Base-by-base conservation (phyloP, 192 early-diverging fungal genomes). In the Umbelopsis isabellina region DNA sequence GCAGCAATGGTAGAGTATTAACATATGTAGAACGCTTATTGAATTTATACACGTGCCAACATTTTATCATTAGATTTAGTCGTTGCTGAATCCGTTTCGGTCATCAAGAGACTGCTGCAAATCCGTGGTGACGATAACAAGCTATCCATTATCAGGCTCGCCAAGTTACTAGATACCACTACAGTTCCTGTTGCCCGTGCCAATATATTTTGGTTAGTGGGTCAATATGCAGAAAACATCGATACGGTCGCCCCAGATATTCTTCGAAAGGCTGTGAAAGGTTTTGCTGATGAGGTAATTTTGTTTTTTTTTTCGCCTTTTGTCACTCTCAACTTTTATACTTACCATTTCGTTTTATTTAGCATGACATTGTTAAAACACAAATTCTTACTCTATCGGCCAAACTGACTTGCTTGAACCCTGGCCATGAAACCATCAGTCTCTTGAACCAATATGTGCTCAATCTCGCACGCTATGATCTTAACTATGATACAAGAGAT, bases 401-500 rank as follows among this genome's bases (percentile, higher is more conserved):
- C 4, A 92, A 94, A 73, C 73, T 95, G 8, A 69, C 82, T n/a
- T 83, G 78, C 49, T 58, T 82, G 30, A 74, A 85, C 49, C 78
- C 80, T n/a, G 64, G 53, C 21, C 72, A 85, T 44, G 52, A 80
- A 25, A 86, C 79, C 0, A 66, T 87, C 45, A 69, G 69, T 6
- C 74, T 80, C 1, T 69, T 95, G 21, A 85, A 91, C 46, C 83
- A 89, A 49, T 94, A 96, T 78, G 74, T 94, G 33, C 87, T 96
- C 50, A 89, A 94, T 46, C 78, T 99, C 68, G 95, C 96, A 2
- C 80, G 92, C n/a, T 97, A 91, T 72, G 98, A 99, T 78, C 77
- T 86, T 20, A 84, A 91, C 72, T 97, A 91, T 69, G 94, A 96
- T 72, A 89, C 98, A 3, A 85, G 98, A 22, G 98, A 99, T 69